Conservation (phyloP, 2,329 filamentous ascomycete genomes). For the Pseudocercospora eumusae region DNA sequence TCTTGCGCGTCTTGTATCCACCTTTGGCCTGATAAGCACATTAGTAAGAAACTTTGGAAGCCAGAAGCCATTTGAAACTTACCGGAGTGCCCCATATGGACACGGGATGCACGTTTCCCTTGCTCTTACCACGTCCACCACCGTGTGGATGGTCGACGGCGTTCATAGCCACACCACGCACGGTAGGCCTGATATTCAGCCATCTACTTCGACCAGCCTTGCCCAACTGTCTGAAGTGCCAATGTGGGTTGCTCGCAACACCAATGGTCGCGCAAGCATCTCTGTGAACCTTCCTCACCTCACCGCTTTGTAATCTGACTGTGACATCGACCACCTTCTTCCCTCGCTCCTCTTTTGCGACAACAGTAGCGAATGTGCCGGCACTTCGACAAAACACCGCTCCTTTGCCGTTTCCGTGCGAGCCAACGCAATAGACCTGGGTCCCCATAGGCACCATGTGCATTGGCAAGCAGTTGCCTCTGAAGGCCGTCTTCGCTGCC, state of each 20-base stretch:
- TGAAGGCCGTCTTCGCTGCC: constrained; percentile 88
- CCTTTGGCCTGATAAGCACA: constrained; percentile 63
- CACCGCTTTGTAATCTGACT: constrained; percentile 86
- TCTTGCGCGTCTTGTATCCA: constrained; percentile 88
- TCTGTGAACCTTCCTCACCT: constrained; percentile 83
- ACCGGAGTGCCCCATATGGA: constrained; percentile 96
- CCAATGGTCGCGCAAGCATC: constrained; percentile 95
- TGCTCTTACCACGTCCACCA: constrained; percentile 98
- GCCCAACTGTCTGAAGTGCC: constrained; percentile 86
- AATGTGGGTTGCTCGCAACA: constrained; percentile 87
- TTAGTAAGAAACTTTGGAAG: constrained; percentile 22
- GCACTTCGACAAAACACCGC: constrained; percentile 94
- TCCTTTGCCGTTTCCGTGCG: constrained; percentile 62
- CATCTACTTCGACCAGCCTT: constrained; percentile 93
- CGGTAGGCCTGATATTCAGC: constrained; percentile 91
- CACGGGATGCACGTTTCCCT: constrained; percentile 93
- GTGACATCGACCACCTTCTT: constrained; percentile 75
- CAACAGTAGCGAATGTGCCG: constrained; percentile 84
- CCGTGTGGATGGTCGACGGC: constrained; percentile 97
- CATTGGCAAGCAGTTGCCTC: constrained; percentile 91
- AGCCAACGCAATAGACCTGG: constrained; percentile 85
- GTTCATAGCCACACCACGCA: constrained; percentile 98
- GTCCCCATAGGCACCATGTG: constrained; percentile 97
- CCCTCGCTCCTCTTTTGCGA: constrained; percentile 80
- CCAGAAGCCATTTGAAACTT: constrained; percentile 49